Conservation (phyloP, 257 asterid species). For the Solanum paucissectum region DNA sequence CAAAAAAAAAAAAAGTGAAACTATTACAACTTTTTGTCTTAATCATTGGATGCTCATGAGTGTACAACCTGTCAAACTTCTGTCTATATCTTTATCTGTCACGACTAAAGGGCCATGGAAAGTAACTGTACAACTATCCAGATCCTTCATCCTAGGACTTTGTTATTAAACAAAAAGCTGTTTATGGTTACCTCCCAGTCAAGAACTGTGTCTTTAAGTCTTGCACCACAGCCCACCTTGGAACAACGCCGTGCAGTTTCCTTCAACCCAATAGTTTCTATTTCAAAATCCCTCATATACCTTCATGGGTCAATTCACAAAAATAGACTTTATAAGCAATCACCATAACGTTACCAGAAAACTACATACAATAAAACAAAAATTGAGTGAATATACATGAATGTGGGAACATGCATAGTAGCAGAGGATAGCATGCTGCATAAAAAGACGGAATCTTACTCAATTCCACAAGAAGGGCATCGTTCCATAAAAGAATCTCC, state of each 20-base stretch:
- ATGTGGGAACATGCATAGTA: neutral
- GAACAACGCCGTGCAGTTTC: slow-evolving; percentile 79
- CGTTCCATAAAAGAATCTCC: slow-evolving; percentile 88
- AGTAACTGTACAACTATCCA: neutral
- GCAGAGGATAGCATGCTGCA: neutral
- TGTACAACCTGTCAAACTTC: neutral
- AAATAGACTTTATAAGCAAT: neutral
- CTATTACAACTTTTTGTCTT: neutral
- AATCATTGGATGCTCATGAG: neutral
- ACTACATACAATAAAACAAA: neutral
- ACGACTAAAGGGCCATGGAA: neutral
- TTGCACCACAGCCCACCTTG: slow-evolving; percentile 51
- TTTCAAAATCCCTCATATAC: slow-evolving; percentile 85
- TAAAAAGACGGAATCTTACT: slow-evolving; percentile 39
- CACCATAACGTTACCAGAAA: neutral
- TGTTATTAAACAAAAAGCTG: neutral
- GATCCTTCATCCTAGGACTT: neutral
- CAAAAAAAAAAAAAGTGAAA: neutral
- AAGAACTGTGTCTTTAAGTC: slow-evolving; percentile 90
- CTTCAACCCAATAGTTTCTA: slow-evolving; percentile 89
- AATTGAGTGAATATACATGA: neutral
- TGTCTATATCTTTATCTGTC: neutral
- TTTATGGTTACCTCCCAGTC: slow-evolving; percentile 82
- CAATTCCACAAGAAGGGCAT: slow-evolving; percentile 77
- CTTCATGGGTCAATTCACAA: slow-evolving; percentile 30